Evolutionary conservation across 2,329 filamentous ascomycete genomes (phyloP), one percentile per base, ranked within the genome.

Genomic region (Calonectria pauciramosa): DNA sequence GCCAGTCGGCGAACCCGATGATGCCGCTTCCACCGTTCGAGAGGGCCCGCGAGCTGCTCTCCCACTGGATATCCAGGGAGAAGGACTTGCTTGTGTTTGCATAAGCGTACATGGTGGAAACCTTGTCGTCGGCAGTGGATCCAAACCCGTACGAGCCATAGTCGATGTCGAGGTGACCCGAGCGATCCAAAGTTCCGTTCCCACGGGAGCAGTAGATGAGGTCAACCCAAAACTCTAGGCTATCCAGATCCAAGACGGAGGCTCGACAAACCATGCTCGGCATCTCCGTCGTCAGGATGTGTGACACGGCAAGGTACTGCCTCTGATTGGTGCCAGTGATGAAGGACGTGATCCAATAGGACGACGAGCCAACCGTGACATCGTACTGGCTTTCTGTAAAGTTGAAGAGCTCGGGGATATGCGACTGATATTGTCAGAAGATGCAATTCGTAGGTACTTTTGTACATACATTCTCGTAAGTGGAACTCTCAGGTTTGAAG

Each of bases 371-470:
- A 10, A 20, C 18, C 2, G 23, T 41, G 28, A 65, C 28, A 18
- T 47, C 60, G 16, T 65, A 65, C n/a, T 65, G 60, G 28, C n/a
- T 18, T n/a, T 65, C 38, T 6, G 60, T 44, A 36, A 67, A 52
- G 32, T 67, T n/a, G 26, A 36, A 32, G 14, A 51, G 64, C 14
- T 32, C 44, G 20, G 64, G 64, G 23, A 67, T 36, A 11, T 47
- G 26, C 5, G 60, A 65, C 60, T 65, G 6, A 4, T 26, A 30
- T 30, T 2, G 16, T 54, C 6, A 30, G 23, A 54, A 52, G 6
- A 49, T 49, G 8, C 23, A 4, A n/a, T 49, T 49, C 44, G 6
- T n/a, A 16, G 11, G 13, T 54, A 11, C 26, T 6, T 30, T 30
- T 54, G 26, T 54, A 28, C 51, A 16, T 30, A 54, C 51, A 7